These are phyloP conservation scores for Cynara cardunculus DNA, from an alignment of 129 eudicot species.

Conservation along the genomic window DNA sequence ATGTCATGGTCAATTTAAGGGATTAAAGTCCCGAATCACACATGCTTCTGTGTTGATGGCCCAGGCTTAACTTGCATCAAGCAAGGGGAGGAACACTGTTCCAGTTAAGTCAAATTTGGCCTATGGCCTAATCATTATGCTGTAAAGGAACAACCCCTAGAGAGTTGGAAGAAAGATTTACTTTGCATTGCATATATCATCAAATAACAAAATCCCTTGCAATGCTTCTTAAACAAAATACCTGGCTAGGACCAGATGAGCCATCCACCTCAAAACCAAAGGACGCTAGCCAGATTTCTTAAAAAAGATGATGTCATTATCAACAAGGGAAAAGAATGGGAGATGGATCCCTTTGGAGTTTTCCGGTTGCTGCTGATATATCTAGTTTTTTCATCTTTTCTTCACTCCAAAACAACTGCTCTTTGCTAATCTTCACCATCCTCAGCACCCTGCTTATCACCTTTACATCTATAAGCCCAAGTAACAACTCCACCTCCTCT, in stretches of 20 bases:
- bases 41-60: no score
- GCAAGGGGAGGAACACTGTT: neutral
- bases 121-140: neutral
- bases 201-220: neutral
- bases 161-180: neutral
- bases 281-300: neutral
- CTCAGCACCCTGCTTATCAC: slow-evolving; percentile 63
- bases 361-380: slow-evolving; percentile 48
- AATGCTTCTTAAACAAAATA: neutral
- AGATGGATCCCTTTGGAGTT: slow-evolving; percentile 85
- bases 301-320: neutral
- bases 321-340: slow-evolving; percentile 83
- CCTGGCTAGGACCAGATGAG: no score
- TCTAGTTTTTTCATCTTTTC: slow-evolving; percentile 84
- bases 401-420: slow-evolving; percentile 89
- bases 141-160: neutral
- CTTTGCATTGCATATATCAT: neutral
- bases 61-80: no score
- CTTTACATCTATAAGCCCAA: slow-evolving; percentile 64
- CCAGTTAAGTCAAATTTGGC: neutral
- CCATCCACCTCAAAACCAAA: no score
- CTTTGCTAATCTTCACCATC: slow-evolving; percentile 64
- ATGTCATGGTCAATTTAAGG: no score
- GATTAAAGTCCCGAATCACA: no score
- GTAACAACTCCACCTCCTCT: slow-evolving; percentile 71